Percentiles rank a stretch among this genome's conserved stretches.
Evolutionary conservation across 176 grass and related monocot species (phyloP).

Genomic region (Triticum monococcum): DNA sequence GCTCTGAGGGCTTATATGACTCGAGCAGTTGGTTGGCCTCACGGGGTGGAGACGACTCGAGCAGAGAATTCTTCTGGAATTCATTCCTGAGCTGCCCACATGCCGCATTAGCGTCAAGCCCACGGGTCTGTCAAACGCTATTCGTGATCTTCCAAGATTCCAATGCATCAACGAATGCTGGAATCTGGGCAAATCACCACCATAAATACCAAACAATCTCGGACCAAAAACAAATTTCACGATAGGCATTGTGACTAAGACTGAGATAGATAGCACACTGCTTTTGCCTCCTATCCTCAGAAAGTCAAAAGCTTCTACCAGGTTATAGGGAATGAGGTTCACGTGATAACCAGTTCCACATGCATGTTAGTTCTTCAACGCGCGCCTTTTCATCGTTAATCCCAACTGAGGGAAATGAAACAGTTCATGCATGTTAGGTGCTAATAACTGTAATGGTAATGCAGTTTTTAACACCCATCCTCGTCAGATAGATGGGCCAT

Average conservation of each 20-base stretch:
- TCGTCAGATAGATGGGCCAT: not conserved
- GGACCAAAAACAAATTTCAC: not conserved
- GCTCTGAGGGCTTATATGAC: slow-evolving; percentile 3
- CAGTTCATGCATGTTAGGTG: not conserved
- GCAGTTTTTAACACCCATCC: not conserved
- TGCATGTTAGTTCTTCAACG: slow-evolving; percentile 36
- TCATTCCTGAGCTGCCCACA: slow-evolving; percentile 91
- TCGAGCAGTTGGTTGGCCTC: slow-evolving; percentile 41
- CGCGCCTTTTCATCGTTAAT: slow-evolving; percentile 70
- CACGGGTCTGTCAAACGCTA: slow-evolving; percentile 72
- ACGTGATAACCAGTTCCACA: slow-evolving; percentile 81
- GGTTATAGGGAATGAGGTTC: slow-evolving; percentile 85
- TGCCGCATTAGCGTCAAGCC: slow-evolving; percentile 84
- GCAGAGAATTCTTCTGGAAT: slow-evolving; percentile 30
- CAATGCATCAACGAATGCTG: slow-evolving; percentile 56
- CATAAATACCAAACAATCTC: not conserved
- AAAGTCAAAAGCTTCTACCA: slow-evolving; percentile 51
- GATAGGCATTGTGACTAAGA: not conserved
- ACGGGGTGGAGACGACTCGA: slow-evolving; percentile 11
- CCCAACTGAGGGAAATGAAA: slow-evolving; percentile 44
- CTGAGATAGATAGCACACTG: not conserved
- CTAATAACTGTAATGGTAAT: not conserved
- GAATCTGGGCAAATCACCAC: slow-evolving; percentile 33
- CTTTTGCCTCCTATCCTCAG: slow-evolving; percentile 74
- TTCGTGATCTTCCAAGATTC: slow-evolving; percentile 66